Conservation (phyloP, 768 basidiomycete species). For the Tylopilus felleus region DNA sequence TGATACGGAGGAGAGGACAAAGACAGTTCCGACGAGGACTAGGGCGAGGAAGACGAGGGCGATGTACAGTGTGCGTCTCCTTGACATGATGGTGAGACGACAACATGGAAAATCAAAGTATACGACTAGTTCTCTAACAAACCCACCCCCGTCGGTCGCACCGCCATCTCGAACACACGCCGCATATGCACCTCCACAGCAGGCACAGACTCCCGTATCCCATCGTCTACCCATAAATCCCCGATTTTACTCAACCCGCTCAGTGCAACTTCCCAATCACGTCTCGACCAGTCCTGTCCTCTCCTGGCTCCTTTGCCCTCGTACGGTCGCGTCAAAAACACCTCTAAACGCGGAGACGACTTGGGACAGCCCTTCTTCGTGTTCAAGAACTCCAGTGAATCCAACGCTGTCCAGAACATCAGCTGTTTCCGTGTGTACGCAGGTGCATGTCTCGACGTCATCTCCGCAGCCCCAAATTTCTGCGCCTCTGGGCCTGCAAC, state of each 20-base stretch:
- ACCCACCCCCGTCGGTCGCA: conserved; percentile 42
- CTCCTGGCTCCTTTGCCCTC: conserved; percentile 49
- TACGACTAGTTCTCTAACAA: not conserved
- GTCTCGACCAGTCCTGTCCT: conserved; percentile 73
- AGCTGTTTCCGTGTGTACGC: conserved; percentile 41
- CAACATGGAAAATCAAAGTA: not conserved
- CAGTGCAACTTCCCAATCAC: conserved; percentile 61
- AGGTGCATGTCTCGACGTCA: conserved; percentile 57
- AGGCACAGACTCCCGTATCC: conserved; percentile 49
- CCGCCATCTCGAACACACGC: conserved; percentile 43
- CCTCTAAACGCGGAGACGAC: conserved; percentile 46
- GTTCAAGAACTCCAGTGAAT: conserved; percentile 57
- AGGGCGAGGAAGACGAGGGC: conserved; percentile 61
- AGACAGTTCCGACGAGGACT: conserved; percentile 81
- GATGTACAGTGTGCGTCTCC: conserved; percentile 44
- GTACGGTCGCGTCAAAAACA: conserved; percentile 51
- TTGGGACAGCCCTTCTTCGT: conserved; percentile 33
- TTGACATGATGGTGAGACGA: conserved; percentile 33
- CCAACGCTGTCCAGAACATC: conserved; percentile 49
- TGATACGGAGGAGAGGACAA: conserved; percentile 88
- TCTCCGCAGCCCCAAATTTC: conserved; percentile 30
- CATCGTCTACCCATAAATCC: conserved; percentile 48
- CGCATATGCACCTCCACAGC: conserved; percentile 48
- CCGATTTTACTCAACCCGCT: conserved; percentile 47
- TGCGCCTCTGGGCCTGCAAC: conserved; percentile 49